Percentiles rank a stretch among this genome's conserved stretches.
Conservation (phyloP, 306 rosid genomes). For the Dryas drummondii region DNA sequence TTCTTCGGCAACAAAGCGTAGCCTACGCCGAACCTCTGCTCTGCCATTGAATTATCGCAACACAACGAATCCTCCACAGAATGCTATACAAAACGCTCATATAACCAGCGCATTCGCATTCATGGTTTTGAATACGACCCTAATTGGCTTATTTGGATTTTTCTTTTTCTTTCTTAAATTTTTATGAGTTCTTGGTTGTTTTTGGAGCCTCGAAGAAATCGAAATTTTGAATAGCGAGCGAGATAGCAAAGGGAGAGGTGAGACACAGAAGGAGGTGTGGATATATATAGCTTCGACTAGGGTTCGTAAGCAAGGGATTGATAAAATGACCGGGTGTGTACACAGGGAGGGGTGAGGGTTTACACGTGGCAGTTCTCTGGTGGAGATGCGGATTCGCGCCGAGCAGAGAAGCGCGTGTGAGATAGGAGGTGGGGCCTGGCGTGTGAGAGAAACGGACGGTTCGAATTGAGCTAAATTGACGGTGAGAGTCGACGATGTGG, state of each 20-base stretch:
- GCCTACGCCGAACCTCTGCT: conserved; percentile 58
- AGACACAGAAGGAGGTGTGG: not conserved
- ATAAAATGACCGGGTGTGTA: conserved; percentile 28
- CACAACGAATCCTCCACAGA: conserved; percentile 5
- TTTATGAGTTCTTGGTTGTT: not conserved
- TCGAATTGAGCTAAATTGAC: conserved; percentile 9
- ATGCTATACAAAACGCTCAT: conserved; percentile 27
- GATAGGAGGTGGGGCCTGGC: not conserved
- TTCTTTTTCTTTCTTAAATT: not conserved
- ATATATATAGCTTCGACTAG: conserved; percentile 59
- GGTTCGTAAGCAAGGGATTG: conserved; percentile 33
- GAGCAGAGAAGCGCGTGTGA: conserved; percentile 35
- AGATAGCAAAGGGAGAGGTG: not conserved
- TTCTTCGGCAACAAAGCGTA: conserved; percentile 84
- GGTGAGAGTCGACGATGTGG: conserved; percentile 1
- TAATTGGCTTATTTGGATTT: not conserved
- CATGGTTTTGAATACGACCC: conserved; percentile 12
- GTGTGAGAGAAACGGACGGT: not conserved
- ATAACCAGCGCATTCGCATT: conserved; percentile 33
- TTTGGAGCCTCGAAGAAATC: not conserved
- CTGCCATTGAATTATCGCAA: conserved; percentile 53
- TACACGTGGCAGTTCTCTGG: conserved; percentile 46
- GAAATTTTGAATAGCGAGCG: not conserved
- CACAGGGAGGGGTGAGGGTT: not conserved
- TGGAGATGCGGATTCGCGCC: conserved; percentile 27